Base-by-base conservation (phyloP, 164 flowering plant species). In the Aristolochia californica region DNA sequence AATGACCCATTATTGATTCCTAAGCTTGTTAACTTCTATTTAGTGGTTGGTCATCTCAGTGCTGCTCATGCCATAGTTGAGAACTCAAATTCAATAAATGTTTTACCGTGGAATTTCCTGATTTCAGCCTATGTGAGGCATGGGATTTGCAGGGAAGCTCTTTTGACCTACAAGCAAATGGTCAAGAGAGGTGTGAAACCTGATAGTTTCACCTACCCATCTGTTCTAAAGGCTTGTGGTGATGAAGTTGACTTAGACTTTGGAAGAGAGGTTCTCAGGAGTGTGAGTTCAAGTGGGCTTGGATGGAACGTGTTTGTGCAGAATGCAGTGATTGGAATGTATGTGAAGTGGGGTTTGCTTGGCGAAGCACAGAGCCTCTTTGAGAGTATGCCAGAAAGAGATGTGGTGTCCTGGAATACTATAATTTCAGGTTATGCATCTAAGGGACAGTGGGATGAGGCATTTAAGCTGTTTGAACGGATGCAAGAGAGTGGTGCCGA, bases 161-260 rank as follows among this genome's bases (percentile, higher is more conserved):
- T 81, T 7, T 57, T 45, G 47, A 57, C 70, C 4, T 83, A 74
- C 57, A 76, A 64, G 38, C 57, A 67, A 61, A 76, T 79, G 89
- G 48, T 65, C 52, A 55, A 38, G 28, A 66, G 52, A 59, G 84
- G 81, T 10, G 43, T 79, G 38, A 63, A 55, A 61, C 75, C 80
- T 21, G 82, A 83, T 68, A 70, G 63, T 25, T 83, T 77, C 53
- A 80, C 88, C 15, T 78, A 75, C 54, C 85, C 85, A 12, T 64
- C 83, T 48, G 73, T 83, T 60, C 68, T 83, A 50, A 83, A 79
- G 74, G 85, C 89, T 23, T 81, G 85, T 70, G 84, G 77, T 48
- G 76, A 80, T 44, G 70, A 48, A 40, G 28, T 64, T 43, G 77
- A 79, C 57, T 7, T 77, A 15, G 63, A 23, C 21, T 62, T 68